phyloP scores from a whole-genome alignment of 208 protist species.

The Leishmania guyanensis region DNA sequence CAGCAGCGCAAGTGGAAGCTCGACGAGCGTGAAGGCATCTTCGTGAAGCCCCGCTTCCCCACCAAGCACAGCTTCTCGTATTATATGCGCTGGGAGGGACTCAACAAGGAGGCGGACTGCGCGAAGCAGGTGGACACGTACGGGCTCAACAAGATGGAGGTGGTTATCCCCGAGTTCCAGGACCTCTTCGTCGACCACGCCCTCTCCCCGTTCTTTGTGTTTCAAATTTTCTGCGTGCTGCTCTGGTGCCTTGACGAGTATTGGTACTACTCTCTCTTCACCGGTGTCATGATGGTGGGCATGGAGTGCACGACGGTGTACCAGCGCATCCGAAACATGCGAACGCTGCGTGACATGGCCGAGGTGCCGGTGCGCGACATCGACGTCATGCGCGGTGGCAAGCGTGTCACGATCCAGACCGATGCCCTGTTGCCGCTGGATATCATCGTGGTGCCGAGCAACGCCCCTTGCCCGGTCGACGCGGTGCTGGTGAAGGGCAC shows the following conservation, averaged over 20 bases:
- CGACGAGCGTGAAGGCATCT: conserved; percentile 54
- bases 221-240: conserved; percentile 98
- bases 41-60: conserved; percentile 88
- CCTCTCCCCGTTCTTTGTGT: conserved; percentile 98
- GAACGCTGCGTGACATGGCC: conserved; percentile 92
- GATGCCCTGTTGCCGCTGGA: conserved; percentile 94
- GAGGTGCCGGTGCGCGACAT: conserved; percentile 85
- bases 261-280: conserved; percentile 98
- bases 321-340: conserved; percentile 94
- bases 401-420: conserved; percentile 58
- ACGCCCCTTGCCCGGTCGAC: conserved; percentile 93
- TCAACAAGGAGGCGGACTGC: conserved; percentile 51
- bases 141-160: conserved; percentile 91
- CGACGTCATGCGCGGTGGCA: conserved; percentile 71
- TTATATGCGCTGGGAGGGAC: conserved; percentile 77
- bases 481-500: conserved; percentile 94
- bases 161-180: conserved; percentile 95
- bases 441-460: conserved; percentile 90
- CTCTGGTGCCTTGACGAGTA: conserved; percentile 98
- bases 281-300: conserved; percentile 96
- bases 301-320: conserved; percentile 97
- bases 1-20: conserved; percentile 92
- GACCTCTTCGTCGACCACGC: conserved; percentile 96
- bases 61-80: conserved; percentile 75
- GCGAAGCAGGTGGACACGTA: conserved; percentile 68